Conservation (phyloP, 1,284 basidiomycete species). For the Fistulina hepatica region DNA sequence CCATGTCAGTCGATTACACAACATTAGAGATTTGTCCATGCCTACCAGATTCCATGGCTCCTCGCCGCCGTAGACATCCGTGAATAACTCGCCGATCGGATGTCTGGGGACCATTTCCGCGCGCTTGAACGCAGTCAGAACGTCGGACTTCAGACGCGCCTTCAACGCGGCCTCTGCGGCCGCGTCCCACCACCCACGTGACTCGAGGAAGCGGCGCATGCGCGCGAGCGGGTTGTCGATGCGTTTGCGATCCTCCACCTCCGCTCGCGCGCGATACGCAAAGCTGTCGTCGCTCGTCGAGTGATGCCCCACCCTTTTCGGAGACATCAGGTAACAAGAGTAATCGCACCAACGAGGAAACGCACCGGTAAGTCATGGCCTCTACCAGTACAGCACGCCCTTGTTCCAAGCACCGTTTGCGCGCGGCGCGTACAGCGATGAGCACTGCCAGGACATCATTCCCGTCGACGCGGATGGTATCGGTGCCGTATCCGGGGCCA, state of each 20-base stretch:
- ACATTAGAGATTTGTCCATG: slow-evolving; percentile 12
- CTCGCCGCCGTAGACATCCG: slow-evolving; percentile 79
- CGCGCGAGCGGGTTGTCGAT: slow-evolving; percentile 82
- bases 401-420: slow-evolving; percentile 65
- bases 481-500: slow-evolving; percentile 89
- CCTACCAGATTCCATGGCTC: slow-evolving; percentile 79
- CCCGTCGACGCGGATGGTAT: slow-evolving; percentile 86
- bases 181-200: slow-evolving; percentile 78
- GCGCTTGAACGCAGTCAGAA: slow-evolving; percentile 68
- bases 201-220: slow-evolving; percentile 76
- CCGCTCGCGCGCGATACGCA: slow-evolving; percentile 76
- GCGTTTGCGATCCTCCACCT: slow-evolving; percentile 79
- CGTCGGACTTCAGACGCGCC: slow-evolving; percentile 54
- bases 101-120: slow-evolving; percentile 66
- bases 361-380: slow-evolving; percentile 81
- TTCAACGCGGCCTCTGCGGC: slow-evolving; percentile 67
- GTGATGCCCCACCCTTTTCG: slow-evolving; percentile 90
- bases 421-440: slow-evolving; percentile 71
- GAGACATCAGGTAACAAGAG: slow-evolving; percentile 6
- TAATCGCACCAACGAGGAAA: slow-evolving; percentile 7
- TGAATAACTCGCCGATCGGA: slow-evolving; percentile 73
- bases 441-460: slow-evolving; percentile 89
- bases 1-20: no score
- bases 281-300: slow-evolving; percentile 92
- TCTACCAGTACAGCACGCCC: slow-evolving; percentile 83